Evolutionary conservation across 192 early-diverging fungal species (phyloP), one percentile per base, ranked within the genome.

Genomic region (Coemansia umbellata): DNA sequence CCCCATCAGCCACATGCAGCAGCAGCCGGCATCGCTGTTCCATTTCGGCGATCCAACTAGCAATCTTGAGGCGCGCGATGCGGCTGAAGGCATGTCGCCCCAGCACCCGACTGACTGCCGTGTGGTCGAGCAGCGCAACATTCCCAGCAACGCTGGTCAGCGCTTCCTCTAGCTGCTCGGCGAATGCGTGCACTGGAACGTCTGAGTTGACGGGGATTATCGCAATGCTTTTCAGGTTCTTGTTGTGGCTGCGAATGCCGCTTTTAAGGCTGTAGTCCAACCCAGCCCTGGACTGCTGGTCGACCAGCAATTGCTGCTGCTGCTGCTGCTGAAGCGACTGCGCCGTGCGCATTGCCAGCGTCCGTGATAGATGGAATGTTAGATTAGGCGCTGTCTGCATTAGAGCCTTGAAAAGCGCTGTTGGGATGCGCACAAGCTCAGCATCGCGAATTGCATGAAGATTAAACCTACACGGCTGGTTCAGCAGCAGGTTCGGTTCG

Each of bases 401-500:
- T 37, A 99, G 82, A 14, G 94, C 88, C 56, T 92, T 88, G 67
- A 99, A 96, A 36, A 99, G 78, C 0, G 93, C 91, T 40, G 90
- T 92, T 5, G 97, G 97, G 76, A 99, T 89, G 10, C 95, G 83
- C 17, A 93, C 93, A 19, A 98, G 81, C 73, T 99, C 95, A 0
- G 92, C 87, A 63, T 98, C 97, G 35, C 97, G 87, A 55, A 99
- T 99, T 2, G 97, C 97, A 56, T 99, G 95, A 21, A 98, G 77
- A 5, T 93, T 99, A 17, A 85, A 87, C 15, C 82, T 82, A 37
- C 89, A 84, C 3, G 83, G 81, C 10, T 80, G 71, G 23, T 72
- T 80, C 60, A 81, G 87, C 31, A 99, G 68, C 9, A 98, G 87
- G 56, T 94, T 94, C 17, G 94, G 74, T 67, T 99, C 97, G 39